A percentile compares a stretch with the other conserved stretches of the same genome.
Evolutionary conservation across 2,329 filamentous ascomycete species (phyloP).

Genomic region (Didymella exigua): DNA sequence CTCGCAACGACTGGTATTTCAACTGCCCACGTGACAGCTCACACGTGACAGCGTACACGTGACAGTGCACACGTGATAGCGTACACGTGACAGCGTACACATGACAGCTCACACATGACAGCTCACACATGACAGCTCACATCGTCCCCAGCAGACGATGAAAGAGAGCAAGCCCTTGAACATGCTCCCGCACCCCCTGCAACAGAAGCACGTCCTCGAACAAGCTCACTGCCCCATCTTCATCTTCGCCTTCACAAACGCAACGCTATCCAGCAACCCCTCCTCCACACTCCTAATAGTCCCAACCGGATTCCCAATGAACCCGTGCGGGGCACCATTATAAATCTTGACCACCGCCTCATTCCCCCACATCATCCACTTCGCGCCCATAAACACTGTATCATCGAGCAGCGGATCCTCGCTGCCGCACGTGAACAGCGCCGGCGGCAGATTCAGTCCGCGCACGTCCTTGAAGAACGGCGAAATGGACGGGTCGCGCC

Average conservation of each 20-base stretch:
- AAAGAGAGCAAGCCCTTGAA: too few species aligned
- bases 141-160: too few species aligned
- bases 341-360: conserved; percentile 60
- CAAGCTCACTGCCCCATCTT: conserved; percentile 24
- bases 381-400: conserved; percentile 59
- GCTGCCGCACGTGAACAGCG: conserved; percentile 62
- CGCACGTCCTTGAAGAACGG: conserved; percentile 57
- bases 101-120: too few species aligned
- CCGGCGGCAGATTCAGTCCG: conserved; percentile 54
- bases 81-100: too few species aligned
- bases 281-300: conserved; percentile 46
- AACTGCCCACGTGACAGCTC: too few species aligned
- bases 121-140: too few species aligned
- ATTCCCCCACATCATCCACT: conserved; percentile 59
- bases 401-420: conserved; percentile 61
- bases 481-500: conserved; percentile 54
- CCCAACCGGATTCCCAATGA: conserved; percentile 51
- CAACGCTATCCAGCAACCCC: conserved; percentile 48
- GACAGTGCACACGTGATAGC: too few species aligned
- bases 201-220: not conserved
- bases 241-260: conserved; percentile 47
- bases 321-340: conserved; percentile 62
- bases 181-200: too few species aligned
- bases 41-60: too few species aligned
- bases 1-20: too few species aligned